These are phyloP conservation scores for Aspergillus sp. DNA, from an alignment of 2,329 filamentous ascomycete species.

Conservation along the genomic window DNA sequence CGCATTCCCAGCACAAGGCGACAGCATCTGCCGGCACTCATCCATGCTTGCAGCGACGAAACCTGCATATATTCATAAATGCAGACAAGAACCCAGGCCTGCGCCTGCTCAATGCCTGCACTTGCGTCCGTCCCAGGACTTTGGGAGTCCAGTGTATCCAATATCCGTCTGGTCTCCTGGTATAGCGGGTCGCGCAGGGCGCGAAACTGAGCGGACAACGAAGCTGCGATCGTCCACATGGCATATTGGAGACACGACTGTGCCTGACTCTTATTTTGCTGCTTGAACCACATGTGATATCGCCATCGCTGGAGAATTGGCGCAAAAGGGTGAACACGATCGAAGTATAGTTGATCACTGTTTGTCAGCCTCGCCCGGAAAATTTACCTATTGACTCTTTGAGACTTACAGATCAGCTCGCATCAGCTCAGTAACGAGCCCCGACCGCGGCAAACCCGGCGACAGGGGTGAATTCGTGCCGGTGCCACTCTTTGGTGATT, in stretches of 20 bases:
- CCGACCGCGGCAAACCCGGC: slow-evolving; percentile 6
- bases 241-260: slow-evolving; percentile 34
- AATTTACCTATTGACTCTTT: too few relatives aligned
- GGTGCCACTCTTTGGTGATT: background rate
- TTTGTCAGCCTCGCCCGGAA: background rate
- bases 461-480: slow-evolving; percentile 12
- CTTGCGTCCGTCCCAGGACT: background rate
- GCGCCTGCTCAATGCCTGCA: slow-evolving; percentile 31
- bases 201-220: slow-evolving; percentile 33
- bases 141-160: slow-evolving; percentile 20
- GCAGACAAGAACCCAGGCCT: slow-evolving; percentile 39
- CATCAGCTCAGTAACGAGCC: slow-evolving; percentile 19
- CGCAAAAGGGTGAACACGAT: slow-evolving; percentile 28
- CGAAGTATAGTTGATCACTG: slow-evolving; percentile 33
- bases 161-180: slow-evolving; percentile 24
- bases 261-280: slow-evolving; percentile 13
- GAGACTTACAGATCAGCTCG: slow-evolving; percentile 20
- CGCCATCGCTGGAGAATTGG: slow-evolving; percentile 30
- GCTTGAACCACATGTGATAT: slow-evolving; percentile 28
- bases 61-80: slow-evolving; percentile 40
- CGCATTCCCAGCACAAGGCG: slow-evolving; percentile 38
- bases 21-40: slow-evolving; percentile 38
- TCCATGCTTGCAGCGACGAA: slow-evolving; percentile 35
- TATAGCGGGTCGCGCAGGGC: slow-evolving; percentile 27
- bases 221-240: slow-evolving; percentile 39